Evolutionary conservation across 208 protist genomes (phyloP).

Genomic region (Trypanosomatidae sp.): DNA sequence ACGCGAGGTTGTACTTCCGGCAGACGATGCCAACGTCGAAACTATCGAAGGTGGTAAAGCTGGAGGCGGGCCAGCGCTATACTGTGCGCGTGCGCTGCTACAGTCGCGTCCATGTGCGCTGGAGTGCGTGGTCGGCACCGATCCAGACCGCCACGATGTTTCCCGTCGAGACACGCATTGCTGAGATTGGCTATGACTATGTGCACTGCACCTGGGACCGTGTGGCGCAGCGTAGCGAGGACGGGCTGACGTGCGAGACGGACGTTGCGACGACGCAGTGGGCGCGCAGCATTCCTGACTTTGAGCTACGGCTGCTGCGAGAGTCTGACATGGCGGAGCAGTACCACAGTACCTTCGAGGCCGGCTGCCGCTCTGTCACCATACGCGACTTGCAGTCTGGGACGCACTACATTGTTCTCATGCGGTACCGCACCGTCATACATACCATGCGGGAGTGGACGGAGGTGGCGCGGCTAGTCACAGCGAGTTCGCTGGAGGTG

Average conservation of each 20-base stretch:
- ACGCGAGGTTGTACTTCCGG: conserved; percentile 32
- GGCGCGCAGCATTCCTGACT: conserved; percentile 52
- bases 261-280: conserved; percentile 41
- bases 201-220: conserved; percentile 83
- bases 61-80: conserved; percentile 60
- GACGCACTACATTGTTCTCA: conserved; percentile 80
- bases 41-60: conserved; percentile 80
- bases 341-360: conserved; percentile 22
- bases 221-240: conserved; percentile 30
- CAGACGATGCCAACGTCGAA: conserved; percentile 50
- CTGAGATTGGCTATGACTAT: conserved; percentile 85
- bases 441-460: conserved; percentile 74
- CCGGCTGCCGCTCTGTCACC: conserved; percentile 63
- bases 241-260: conserved; percentile 44
- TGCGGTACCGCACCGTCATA: conserved; percentile 84
- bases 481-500: conserved; percentile 59
- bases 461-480: conserved; percentile 82
- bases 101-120: conserved; percentile 25
- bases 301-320: conserved; percentile 80
- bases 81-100: conserved; percentile 58
- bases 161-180: conserved; percentile 50
- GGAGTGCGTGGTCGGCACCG: conserved; percentile 72
- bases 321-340: conserved; percentile 68
- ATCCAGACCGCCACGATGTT: conserved; percentile 57
- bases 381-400: conserved; percentile 66